Base-by-base conservation (phyloP, 2,329 filamentous ascomycete genomes). In the Neofusicoccum sp. region DNA sequence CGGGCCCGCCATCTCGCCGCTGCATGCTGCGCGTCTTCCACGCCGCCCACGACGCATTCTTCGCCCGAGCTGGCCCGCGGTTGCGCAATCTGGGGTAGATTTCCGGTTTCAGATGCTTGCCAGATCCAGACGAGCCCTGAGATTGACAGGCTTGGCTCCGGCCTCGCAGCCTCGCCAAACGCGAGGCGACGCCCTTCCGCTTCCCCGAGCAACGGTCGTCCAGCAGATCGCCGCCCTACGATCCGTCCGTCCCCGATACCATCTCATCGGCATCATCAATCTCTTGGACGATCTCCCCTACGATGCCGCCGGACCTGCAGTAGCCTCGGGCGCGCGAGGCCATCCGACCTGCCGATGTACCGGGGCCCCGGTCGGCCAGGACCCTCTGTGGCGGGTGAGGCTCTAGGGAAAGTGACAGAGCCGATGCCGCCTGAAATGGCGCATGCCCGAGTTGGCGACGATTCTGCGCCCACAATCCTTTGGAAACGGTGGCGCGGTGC, bases 21-120 rank as follows among this genome's bases (percentile, higher is more conserved):
- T 47, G 44, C 44, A n/a, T 14, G 45, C 45, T 49, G 45, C 45
- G 31, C 33, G 45, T 49, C 30, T 34, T 34, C 30, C 40, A 8
- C n/a, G n/a, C 40, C n/a, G 16, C 6, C 31, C 47, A 24, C n/a
- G 31, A 30, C 28, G 28, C 45, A 33, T 48, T 20, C 31, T 36
- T 36, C 47, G 47, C 47, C 34, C 34, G 33, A 8, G 28, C 9
- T 16, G 8, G 26, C 47, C 30, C 45, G n/a, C 34, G 30, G 31
- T 61, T 45, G 51, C 59, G 59, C 59, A 57, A 61, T 61, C 59
- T 57, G 59, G 59, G 59, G 59, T 61, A 61, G 48, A 38, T 43
- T 26, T 56, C 49, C 59, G 31, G 49, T 61, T 61, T 61, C 59
- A 61, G 41, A 53, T 60, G 36, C 28, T 49, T 31, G 33, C 43